Conservation (phyloP, 2,329 filamentous ascomycete species). For the Xylariaceae sp. region DNA sequence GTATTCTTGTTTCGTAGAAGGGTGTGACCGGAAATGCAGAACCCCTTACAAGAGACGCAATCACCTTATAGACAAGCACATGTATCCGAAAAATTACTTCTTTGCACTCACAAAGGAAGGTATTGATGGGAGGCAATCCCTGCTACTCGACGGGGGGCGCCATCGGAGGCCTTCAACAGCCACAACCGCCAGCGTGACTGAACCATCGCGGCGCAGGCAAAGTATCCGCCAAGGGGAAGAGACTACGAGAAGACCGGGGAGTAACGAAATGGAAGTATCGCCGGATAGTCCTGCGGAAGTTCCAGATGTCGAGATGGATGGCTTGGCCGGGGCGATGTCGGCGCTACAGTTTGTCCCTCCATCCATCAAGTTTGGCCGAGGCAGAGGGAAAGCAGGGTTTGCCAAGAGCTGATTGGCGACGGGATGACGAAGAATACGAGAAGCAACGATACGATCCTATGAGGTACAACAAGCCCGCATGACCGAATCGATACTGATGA, state of each 20-base stretch:
- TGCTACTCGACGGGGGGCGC: conserved; percentile 59
- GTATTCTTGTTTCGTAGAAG: conserved; percentile 87
- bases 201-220: conserved; percentile 21
- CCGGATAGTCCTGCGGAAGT: conserved; percentile 20
- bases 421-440: conserved; percentile 1
- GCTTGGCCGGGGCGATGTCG: conserved; percentile 63
- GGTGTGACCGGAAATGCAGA: conserved; percentile 77
- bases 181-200: conserved; percentile 22
- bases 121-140: conserved; percentile 77
- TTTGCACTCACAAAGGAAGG: conserved; percentile 82
- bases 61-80: conserved; percentile 91
- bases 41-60: conserved; percentile 78
- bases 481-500: not conserved
- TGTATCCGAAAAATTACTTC: conserved; percentile 84
- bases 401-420: conserved; percentile 36
- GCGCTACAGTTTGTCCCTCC: conserved; percentile 65
- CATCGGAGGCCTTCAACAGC: conserved; percentile 44
- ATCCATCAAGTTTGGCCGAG: conserved; percentile 60
- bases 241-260: too few species aligned
- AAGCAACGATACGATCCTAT: conserved; percentile 11
- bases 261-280: too few species aligned
- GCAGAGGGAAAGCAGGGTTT: conserved; percentile 49
- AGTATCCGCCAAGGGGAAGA: conserved; percentile 26
- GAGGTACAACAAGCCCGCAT: conserved; percentile 8
- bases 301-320: conserved; percentile 53